Percentiles rank a stretch among this genome's conserved stretches.
Evolutionary conservation across 306 rosid species (phyloP).

Genomic region (Vicia sativa): DNA sequence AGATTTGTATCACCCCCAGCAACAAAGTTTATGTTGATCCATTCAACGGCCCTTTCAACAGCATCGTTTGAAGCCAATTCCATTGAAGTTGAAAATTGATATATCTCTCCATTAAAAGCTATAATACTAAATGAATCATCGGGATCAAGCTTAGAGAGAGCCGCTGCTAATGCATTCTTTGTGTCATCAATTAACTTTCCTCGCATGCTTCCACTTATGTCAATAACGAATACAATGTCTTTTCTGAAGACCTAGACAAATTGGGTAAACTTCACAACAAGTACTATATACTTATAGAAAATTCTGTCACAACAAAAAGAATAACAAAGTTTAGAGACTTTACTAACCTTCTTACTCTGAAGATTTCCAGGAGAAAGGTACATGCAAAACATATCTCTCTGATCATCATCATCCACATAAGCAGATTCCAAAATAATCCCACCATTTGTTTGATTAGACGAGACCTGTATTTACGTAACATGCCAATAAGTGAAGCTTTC

Average conservation of each 20-base stretch:
- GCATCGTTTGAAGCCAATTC: conserved; percentile 69
- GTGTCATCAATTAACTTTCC: conserved; percentile 69
- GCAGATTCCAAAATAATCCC: conserved; percentile 65
- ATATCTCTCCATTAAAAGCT: conserved; percentile 77
- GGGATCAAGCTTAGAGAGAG: conserved; percentile 65
- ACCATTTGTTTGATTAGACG: conserved; percentile 61
- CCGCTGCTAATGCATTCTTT: conserved; percentile 57
- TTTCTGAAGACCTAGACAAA: conserved; percentile 66
- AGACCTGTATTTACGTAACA: conserved; percentile 51
- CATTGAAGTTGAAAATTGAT: conserved; percentile 64
- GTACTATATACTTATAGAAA: not conserved
- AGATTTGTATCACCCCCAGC: conserved; percentile 80
- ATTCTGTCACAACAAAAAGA: not conserved
- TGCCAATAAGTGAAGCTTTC: conserved; percentile 35
- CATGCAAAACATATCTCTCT: conserved; percentile 71
- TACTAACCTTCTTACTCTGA: conserved; percentile 59
- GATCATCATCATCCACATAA: conserved; percentile 60
- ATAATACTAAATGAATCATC: conserved; percentile 77
- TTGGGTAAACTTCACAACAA: conserved; percentile 12
- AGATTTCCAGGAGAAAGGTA: conserved; percentile 66
- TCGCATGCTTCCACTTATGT: conserved; percentile 87
- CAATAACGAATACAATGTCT: conserved; percentile 63
- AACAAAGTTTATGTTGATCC: conserved; percentile 67
- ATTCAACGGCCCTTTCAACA: conserved; percentile 72
- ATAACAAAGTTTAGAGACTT: conserved; percentile 8